phyloP scores from a whole-genome alignment of 1,284 basidiomycete species.

The Fomitopsis betulina region DNA sequence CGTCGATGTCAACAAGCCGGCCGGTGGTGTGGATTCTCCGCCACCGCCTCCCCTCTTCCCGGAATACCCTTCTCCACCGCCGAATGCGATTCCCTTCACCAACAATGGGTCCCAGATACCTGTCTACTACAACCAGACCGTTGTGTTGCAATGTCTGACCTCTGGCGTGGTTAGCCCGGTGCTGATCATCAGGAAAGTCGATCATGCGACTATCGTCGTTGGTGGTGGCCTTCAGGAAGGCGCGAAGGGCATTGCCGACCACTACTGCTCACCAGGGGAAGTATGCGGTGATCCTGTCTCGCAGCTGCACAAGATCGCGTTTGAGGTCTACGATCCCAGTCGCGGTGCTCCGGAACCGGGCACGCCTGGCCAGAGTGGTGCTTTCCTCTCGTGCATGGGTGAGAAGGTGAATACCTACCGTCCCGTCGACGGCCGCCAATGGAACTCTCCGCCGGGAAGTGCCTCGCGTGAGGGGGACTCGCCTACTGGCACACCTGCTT shows the following conservation, averaged over 20 bases:
- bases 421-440: constrained; percentile 77
- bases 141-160: constrained; percentile 91
- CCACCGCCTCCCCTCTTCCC: constrained; percentile 76
- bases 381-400: constrained; percentile 83
- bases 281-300: constrained; percentile 91
- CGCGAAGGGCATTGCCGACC: constrained; percentile 78
- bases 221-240: constrained; percentile 83
- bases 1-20: constrained; percentile 79
- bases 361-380: constrained; percentile 69
- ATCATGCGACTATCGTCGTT: constrained; percentile 85
- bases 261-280: constrained; percentile 79
- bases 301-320: constrained; percentile 92
- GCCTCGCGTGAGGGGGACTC: constrained; percentile 45
- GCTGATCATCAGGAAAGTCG: constrained; percentile 90
- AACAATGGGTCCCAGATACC: constrained; percentile 76
- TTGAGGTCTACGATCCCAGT: constrained; percentile 77
- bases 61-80: constrained; percentile 85
- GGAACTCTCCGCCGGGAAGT: constrained; percentile 34
- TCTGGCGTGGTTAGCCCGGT: constrained; percentile 92
- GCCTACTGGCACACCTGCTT: constrained; percentile 55
- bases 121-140: constrained; percentile 94
- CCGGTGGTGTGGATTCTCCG: constrained; percentile 68
- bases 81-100: constrained; percentile 82
- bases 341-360: constrained; percentile 68
- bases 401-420: constrained; percentile 87